Conservation (phyloP, 208 protist genomes). For the Sergeia podlipaevii region DNA sequence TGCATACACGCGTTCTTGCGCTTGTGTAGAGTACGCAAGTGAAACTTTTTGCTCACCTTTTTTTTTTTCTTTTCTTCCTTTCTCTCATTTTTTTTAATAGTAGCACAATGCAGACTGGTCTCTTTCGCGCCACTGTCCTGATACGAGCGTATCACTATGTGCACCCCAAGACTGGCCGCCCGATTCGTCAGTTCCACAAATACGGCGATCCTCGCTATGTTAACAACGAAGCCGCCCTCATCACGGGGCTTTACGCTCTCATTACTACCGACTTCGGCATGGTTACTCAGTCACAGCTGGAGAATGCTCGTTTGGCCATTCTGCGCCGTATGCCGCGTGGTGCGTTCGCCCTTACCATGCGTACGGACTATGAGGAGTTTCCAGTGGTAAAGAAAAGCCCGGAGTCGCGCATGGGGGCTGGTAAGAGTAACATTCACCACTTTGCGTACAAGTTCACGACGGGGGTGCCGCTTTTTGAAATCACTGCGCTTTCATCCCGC, state of each 20-base stretch:
- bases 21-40: no score
- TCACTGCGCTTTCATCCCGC: slow-evolving; percentile 50
- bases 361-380: slow-evolving; percentile 91
- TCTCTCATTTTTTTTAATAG: no score
- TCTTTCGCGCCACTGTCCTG: slow-evolving; percentile 30
- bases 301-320: slow-evolving; percentile 85
- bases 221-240: slow-evolving; percentile 88
- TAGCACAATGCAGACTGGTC: slow-evolving; percentile 11
- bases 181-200: slow-evolving; percentile 77
- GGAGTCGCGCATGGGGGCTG: slow-evolving; percentile 87
- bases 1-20: no score
- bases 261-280: slow-evolving; percentile 90
- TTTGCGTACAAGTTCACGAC: slow-evolving; percentile 92
- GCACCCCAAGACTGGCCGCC: slow-evolving; percentile 79
- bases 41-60: background rate
- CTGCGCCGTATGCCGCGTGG: slow-evolving; percentile 82
- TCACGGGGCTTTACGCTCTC: slow-evolving; percentile 72
- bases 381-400: slow-evolving; percentile 86
- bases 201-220: slow-evolving; percentile 89
- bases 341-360: slow-evolving; percentile 80
- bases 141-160: slow-evolving; percentile 86
- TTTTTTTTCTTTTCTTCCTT: background rate
- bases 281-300: slow-evolving; percentile 87
- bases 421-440: slow-evolving; percentile 90
- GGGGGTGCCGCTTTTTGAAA: slow-evolving; percentile 85